Evolutionary conservation across 257 asterid genomes (phyloP).

Genomic region (Thymus quinquecostatus): DNA sequence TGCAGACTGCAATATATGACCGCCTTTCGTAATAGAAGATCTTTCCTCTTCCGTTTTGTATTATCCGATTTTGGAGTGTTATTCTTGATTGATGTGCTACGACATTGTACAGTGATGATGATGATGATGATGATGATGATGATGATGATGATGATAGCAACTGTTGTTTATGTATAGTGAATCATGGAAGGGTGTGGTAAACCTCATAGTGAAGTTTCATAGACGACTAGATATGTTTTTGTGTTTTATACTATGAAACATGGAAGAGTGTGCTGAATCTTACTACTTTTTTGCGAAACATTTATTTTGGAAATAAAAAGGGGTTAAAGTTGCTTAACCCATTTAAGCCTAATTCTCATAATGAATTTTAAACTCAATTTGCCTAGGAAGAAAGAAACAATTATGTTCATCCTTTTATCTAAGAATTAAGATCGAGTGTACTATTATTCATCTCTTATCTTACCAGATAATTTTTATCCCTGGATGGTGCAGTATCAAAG

Average conservation of each 20-base stretch:
- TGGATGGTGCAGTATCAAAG: not conserved
- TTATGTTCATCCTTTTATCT: too few relatives aligned
- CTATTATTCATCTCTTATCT: not conserved
- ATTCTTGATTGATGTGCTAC: not conserved
- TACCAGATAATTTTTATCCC: not conserved
- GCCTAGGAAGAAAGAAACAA: too few relatives aligned
- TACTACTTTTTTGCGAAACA: too few relatives aligned
- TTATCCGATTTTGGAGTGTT: not conserved
- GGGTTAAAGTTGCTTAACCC: not conserved
- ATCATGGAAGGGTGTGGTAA: not conserved
- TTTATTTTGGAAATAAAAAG: not conserved
- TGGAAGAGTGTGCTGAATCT: too few relatives aligned
- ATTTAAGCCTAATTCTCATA: not conserved
- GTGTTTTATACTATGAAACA: not conserved
- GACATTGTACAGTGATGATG: not conserved
- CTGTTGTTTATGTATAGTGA: not conserved
- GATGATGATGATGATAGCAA: not conserved
- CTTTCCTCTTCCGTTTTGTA: too few relatives aligned
- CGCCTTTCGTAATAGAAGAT: too few relatives aligned
- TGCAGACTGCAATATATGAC: not conserved
- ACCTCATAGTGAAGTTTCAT: not conserved
- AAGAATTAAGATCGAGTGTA: not conserved
- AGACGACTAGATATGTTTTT: not conserved
- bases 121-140: too few relatives aligned
- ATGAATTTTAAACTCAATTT: not conserved